Percentiles rank a stretch among this genome's conserved stretches.
Evolutionary conservation across 441 rosid species (phyloP).

Genomic region (Erysimum cheiri): DNA sequence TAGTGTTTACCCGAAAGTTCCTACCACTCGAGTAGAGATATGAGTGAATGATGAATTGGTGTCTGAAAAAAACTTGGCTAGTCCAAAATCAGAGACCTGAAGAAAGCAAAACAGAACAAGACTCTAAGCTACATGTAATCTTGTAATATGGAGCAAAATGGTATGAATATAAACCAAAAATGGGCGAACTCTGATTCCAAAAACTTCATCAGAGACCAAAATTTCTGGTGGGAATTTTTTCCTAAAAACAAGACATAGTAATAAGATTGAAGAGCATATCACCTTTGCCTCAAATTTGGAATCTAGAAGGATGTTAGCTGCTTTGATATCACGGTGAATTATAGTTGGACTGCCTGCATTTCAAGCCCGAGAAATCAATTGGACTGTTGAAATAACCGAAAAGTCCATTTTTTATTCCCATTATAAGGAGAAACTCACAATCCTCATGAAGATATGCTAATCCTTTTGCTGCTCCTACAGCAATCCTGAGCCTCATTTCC

Average conservation of each 20-base stretch:
- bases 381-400: neutral
- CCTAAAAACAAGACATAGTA: neutral
- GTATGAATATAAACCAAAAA: neutral
- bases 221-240: neutral
- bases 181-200: neutral
- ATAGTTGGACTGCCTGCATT: constrained; percentile 61
- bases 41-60: constrained; percentile 50
- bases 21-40: constrained; percentile 61
- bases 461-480: constrained; percentile 67
- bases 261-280: constrained; percentile 13
- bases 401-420: neutral
- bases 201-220: neutral
- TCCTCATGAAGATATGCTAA: constrained; percentile 69
- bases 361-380: constrained; percentile 17
- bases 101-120: constrained; percentile 26
- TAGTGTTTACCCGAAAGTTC: constrained; percentile 68
- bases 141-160: neutral
- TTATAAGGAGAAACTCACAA: constrained; percentile 46
- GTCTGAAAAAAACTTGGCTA: constrained; percentile 56
- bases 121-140: constrained; percentile 8
- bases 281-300: constrained; percentile 65
- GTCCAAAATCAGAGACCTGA: constrained; percentile 70
- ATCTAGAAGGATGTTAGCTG: constrained; percentile 64
- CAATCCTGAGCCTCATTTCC: constrained; percentile 57
- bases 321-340: constrained; percentile 65